Evolutionary conservation across 495 filamentous ascomycete genomes (phyloP).

Genomic region (Tuber aestivum): DNA sequence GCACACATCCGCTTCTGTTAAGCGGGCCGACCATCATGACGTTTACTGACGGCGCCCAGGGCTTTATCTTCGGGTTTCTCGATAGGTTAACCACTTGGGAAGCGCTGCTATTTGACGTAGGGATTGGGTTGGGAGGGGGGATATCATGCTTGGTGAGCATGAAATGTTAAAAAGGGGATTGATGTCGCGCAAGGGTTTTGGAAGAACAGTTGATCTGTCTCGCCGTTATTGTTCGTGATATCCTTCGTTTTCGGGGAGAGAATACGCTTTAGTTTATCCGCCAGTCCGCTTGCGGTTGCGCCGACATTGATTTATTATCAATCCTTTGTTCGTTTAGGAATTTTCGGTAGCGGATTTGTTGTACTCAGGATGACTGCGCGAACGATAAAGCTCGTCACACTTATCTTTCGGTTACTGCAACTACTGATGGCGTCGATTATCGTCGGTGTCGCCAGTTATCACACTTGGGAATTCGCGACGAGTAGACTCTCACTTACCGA

Average conservation of each 20-base stretch:
- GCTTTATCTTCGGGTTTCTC: neutral
- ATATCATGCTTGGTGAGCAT: neutral
- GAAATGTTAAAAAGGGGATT: neutral
- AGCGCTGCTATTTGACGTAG: neutral
- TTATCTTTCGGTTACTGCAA: constrained; percentile 23
- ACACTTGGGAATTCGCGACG: constrained; percentile 21
- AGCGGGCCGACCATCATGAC: neutral
- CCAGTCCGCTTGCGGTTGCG: neutral
- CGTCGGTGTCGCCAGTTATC: constrained; percentile 26
- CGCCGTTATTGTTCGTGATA: neutral
- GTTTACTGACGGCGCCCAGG: neutral
- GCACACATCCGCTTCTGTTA: neutral
- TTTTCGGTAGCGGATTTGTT: neutral
- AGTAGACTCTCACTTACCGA: constrained; percentile 11
- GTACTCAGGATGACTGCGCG: constrained; percentile 11
- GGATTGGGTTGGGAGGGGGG: neutral
- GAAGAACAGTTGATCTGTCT: neutral
- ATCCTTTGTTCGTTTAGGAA: neutral
- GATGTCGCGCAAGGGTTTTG: neutral
- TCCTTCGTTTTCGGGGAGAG: neutral
- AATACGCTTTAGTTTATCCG: neutral
- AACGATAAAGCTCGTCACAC: constrained; percentile 9
- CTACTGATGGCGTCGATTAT: constrained; percentile 19
- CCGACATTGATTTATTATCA: neutral
- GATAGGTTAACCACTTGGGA: neutral